These are phyloP conservation scores for Rehmannia glutinosa DNA, from an alignment of 257 asterid species.

Conservation along the genomic window DNA sequence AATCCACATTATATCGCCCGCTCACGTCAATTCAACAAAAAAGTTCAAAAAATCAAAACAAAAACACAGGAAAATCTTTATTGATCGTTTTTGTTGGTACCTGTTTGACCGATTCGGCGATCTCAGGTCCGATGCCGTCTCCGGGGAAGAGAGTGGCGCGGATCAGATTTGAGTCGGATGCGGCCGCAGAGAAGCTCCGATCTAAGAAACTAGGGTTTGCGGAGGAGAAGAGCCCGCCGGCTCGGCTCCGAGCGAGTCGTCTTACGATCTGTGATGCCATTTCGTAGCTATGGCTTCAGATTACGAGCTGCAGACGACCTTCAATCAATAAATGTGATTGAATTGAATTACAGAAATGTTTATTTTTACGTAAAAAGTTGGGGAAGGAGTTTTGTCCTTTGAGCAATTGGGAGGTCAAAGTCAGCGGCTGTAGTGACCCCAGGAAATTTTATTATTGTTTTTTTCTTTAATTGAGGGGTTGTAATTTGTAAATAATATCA, in stretches of 20 bases:
- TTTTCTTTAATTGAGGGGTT: no score
- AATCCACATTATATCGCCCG: background rate
- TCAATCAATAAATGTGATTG: slow-evolving; percentile 6
- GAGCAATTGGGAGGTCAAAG: slow-evolving; percentile 31
- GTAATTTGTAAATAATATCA: no score
- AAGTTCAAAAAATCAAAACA: background rate
- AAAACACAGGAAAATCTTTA: background rate
- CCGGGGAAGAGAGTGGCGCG: slow-evolving; percentile 97
- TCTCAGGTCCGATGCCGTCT: slow-evolving; percentile 96
- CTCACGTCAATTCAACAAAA: background rate
- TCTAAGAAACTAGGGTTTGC: slow-evolving; percentile 29
- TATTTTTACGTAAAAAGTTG: no score
- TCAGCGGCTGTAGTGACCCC: slow-evolving; percentile 9
- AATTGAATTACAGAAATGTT: background rate
- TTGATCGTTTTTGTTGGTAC: slow-evolving; percentile 17
- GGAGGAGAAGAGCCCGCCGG: slow-evolving; percentile 25
- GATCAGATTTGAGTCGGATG: slow-evolving; percentile 52
- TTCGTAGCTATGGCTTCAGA: slow-evolving; percentile 16
- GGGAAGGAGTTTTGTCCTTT: slow-evolving; percentile 11
- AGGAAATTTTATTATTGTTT: background rate
- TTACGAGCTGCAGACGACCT: background rate
- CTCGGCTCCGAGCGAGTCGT: slow-evolving; percentile 52
- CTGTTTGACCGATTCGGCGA: slow-evolving; percentile 81
- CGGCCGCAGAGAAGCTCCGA: slow-evolving; percentile 42
- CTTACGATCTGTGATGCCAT: slow-evolving; percentile 75